These are phyloP conservation scores for Novymonas esmeraldas DNA, from an alignment of 208 protist species.

Conservation along the genomic window DNA sequence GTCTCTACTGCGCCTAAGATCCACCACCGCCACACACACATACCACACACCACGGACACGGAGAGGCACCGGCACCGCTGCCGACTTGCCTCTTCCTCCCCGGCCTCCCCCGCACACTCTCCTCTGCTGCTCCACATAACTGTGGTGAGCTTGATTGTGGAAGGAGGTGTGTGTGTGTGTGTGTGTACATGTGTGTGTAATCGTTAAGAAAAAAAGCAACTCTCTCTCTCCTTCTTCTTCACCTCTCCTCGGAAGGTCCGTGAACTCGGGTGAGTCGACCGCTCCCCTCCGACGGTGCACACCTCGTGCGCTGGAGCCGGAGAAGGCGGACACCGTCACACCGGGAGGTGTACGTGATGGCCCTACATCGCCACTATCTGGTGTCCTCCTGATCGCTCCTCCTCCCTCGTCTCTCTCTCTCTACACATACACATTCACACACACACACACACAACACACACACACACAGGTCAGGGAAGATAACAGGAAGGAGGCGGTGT, in stretches of 20 bases:
- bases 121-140: not conserved
- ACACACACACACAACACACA: not conserved
- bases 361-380: too few species aligned
- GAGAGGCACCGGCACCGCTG: too few species aligned
- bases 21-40: too few species aligned
- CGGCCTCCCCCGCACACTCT: not conserved
- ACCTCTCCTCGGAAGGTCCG: not conserved
- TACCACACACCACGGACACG: too few species aligned
- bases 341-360: too few species aligned
- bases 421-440: not conserved
- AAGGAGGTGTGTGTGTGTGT: not conserved
- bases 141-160: not conserved
- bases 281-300: too few species aligned
- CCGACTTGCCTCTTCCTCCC: not conserved
- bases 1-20: conserved; percentile 4
- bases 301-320: too few species aligned
- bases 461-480: not conserved
- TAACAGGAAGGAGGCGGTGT: too few species aligned
- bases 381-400: too few species aligned
- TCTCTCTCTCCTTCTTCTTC: not conserved
- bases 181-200: not conserved
- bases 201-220: not conserved
- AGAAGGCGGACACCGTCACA: too few species aligned
- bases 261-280: not conserved
- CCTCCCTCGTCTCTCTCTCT: too few species aligned